A percentile compares a stretch with the other conserved stretches of the same genome.
Evolutionary conservation across 2,329 filamentous ascomycete species (phyloP).

Genomic region (Xylariaceae sp.): DNA sequence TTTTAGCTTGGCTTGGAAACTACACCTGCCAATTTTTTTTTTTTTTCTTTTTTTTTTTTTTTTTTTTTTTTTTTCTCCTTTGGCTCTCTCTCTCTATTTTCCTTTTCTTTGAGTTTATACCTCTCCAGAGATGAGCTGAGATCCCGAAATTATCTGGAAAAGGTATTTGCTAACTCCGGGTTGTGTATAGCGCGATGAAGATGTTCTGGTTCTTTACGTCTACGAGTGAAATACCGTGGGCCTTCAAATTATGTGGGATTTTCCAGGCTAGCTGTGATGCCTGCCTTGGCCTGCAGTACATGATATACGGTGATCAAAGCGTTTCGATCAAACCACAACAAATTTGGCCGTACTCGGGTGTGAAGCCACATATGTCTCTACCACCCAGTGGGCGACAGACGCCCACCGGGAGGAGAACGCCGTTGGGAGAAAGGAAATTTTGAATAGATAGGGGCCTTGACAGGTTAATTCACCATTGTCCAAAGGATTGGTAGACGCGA

Average conservation of each 20-base stretch:
- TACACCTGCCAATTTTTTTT: too few relatives aligned
- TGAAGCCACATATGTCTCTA: slow-evolving; percentile 35
- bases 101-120: too few relatives aligned
- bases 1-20: too few relatives aligned
- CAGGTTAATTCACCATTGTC: background rate
- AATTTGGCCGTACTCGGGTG: slow-evolving; percentile 33
- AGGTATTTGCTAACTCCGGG: too few relatives aligned
- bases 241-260: slow-evolving; percentile 80
- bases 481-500: background rate
- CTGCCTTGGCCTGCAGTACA: slow-evolving; percentile 75
- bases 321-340: slow-evolving; percentile 30
- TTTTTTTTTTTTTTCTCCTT: too few relatives aligned
- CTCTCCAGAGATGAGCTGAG: too few relatives aligned
- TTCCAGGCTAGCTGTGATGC: slow-evolving; percentile 80
- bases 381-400: slow-evolving; percentile 42
- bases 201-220: slow-evolving; percentile 84
- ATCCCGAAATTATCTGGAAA: too few relatives aligned
- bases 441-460: slow-evolving; percentile 19
- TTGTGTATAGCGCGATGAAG: slow-evolving; percentile 64
- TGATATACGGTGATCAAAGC: slow-evolving; percentile 64
- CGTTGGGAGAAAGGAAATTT: slow-evolving; percentile 40
- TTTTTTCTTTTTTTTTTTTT: too few relatives aligned
- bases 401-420: slow-evolving; percentile 44
- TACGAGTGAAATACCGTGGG: slow-evolving; percentile 69
- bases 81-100: too few relatives aligned